Base-by-base conservation (phyloP, 805 yeast genomes). In the Lachancea fermentati region DNA sequence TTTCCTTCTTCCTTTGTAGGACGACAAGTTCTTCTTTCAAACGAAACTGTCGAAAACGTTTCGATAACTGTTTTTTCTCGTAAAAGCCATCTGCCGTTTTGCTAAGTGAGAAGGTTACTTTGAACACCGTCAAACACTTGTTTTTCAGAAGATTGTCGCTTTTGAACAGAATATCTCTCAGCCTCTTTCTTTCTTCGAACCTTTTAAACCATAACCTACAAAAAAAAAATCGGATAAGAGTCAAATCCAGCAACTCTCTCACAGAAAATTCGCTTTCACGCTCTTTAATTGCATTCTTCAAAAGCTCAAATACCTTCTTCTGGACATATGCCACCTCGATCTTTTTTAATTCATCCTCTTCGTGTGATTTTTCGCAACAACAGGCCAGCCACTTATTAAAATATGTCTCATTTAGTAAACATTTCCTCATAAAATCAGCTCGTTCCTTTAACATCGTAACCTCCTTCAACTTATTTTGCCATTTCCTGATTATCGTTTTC, bases 151-250 rank as follows among this genome's bases (percentile, higher is more conserved):
- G 11, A 13, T 18, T 19, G n/a, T 12, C 18, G 5, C 26, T 26
- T 15, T 17, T 17, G 7, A 24, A 30, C 14, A 19, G 17, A 19
- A 5, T 5, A n/a, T 14, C 25, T 24, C 18, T 7, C 6, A 37
- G 30, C 3, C 13, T 8, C 14, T 17, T 17, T 13, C 37, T 32
- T 22, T 54, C 51, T 28, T 43, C 18, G 19, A 49, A 51, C 29
- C 56, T 44, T 34, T 43, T 49, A 8, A 14, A 18, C 63, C 62
- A 59, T 4, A 53, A 19, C 5, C 41, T 38, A 11, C 42, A 33
- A 22, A 58, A 48, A 7, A 48, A 36, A 36, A 37, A 43, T 19
- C 26, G 28, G 13, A 38, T 13, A 3, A 50, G 36, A 18, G 47
- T 30, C 6, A 13, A 5, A 26, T 46, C 43, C 13, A 50, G 18